A percentile compares a stretch with the other conserved stretches of the same genome.
Evolutionary conservation across 176 grass and related monocot species (phyloP).

Genomic region (Rhynchospora breviuscula): DNA sequence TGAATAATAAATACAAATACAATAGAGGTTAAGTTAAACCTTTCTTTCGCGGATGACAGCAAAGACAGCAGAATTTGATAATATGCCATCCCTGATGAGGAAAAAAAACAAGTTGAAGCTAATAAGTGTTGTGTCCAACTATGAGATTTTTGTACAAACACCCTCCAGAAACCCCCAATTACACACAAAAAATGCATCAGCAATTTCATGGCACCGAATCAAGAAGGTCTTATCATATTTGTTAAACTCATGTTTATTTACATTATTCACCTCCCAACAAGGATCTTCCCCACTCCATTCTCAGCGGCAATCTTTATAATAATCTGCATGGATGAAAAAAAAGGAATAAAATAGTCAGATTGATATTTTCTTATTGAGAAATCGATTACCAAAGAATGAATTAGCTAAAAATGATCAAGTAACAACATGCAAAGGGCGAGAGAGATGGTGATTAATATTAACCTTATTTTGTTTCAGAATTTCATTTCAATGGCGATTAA

Average conservation of each 20-base stretch:
- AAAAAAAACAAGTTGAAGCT: neutral
- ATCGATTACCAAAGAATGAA: neutral
- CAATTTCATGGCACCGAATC: neutral
- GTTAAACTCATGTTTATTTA: constrained; percentile 3
- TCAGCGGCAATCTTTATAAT: constrained; percentile 86
- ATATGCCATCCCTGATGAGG: constrained; percentile 48
- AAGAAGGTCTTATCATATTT: constrained; percentile 17
- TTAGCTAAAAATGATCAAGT: neutral
- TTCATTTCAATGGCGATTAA: too few species aligned
- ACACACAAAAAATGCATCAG: neutral
- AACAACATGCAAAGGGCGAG: too few species aligned
- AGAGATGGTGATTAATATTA: too few species aligned
- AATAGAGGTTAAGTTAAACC: constrained; percentile 31
- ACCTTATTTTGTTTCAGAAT: too few species aligned
- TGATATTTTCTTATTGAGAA: neutral
- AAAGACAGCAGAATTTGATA: constrained; percentile 83
- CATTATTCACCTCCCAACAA: constrained; percentile 59
- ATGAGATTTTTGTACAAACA: neutral
- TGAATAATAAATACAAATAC: neutral
- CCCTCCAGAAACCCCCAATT: too few species aligned
- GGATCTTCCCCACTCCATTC: constrained; percentile 79
- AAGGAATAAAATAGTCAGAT: constrained; percentile 1
- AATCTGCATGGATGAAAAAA: constrained; percentile 41
- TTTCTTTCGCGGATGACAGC: constrained; percentile 74
- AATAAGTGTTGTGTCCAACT: neutral